These are phyloP conservation scores for Martensiomyces pterosporus DNA, from an alignment of 192 early-diverging fungal species.

Conservation along the genomic window DNA sequence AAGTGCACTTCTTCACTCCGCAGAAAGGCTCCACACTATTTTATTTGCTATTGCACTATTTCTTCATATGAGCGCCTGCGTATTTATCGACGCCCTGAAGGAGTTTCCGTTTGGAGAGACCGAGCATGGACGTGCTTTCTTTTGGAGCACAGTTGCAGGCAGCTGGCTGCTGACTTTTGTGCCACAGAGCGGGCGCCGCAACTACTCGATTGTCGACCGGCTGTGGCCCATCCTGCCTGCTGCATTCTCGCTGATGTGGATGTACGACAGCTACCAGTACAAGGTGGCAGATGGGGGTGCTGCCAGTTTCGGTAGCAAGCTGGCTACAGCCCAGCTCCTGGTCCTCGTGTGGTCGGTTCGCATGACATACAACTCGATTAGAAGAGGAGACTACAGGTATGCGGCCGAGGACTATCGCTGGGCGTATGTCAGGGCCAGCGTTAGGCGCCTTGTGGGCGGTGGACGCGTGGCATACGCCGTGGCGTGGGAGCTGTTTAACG, in stretches of 20 bases:
- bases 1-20: no score
- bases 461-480: conserved; percentile 24
- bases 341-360: conserved; percentile 68
- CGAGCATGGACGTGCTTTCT: conserved; percentile 4
- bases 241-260: conserved; percentile 54
- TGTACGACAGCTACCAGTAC: conserved; percentile 31
- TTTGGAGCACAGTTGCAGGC: conserved; percentile 16
- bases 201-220: conserved; percentile 63
- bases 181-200: conserved; percentile 13
- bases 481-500: conserved; percentile 62
- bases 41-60: not conserved
- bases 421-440: conserved; percentile 38
- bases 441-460: conserved; percentile 3
- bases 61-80: not conserved
- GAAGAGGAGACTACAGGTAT: conserved; percentile 71
- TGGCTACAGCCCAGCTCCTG: conserved; percentile 41
- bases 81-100: no score
- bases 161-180: conserved; percentile 27
- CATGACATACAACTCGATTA: conserved; percentile 71
- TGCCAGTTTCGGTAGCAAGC: conserved; percentile 33
- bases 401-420: conserved; percentile 78
- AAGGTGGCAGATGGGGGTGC: not conserved
- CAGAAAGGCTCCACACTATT: no score
- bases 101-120: conserved; percentile 8
- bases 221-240: conserved; percentile 73